Conservation (phyloP, 1,284 basidiomycete species). For the Marasmius fiardii region DNA sequence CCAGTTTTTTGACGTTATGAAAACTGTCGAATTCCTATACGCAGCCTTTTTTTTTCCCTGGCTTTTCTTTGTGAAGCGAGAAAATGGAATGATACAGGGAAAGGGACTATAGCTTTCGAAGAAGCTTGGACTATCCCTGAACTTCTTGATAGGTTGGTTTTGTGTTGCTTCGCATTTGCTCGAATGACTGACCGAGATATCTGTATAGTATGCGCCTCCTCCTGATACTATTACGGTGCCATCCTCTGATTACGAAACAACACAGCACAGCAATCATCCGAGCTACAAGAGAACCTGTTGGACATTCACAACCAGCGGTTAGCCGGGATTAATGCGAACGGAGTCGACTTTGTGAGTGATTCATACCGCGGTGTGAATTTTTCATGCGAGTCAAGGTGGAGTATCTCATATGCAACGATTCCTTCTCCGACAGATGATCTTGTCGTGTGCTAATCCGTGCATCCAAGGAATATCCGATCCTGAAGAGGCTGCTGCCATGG, state of each 20-base stretch:
- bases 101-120: constrained; percentile 35
- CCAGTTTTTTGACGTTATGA: neutral
- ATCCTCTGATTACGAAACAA: no score
- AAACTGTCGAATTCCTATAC: no score
- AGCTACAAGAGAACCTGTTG: constrained; percentile 29
- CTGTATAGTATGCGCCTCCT: no score
- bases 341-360: constrained; percentile 33
- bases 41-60: neutral
- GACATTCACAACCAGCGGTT: constrained; percentile 39
- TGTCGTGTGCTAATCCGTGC: constrained; percentile 38
- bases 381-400: no score
- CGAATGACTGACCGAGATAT: neutral
- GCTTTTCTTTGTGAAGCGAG: constrained; percentile 1
- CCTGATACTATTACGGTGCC: no score
- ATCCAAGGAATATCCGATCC: constrained; percentile 38
- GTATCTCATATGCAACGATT: neutral
- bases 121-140: constrained; percentile 39
- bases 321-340: constrained; percentile 33
- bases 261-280: constrained; percentile 26
- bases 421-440: constrained; percentile 29
- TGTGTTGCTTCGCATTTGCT: constrained; percentile 1
- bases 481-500: constrained; percentile 28
- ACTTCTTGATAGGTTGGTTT: constrained; percentile 25
- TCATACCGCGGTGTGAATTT: neutral
- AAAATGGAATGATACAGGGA: constrained; percentile 28